Evolutionary conservation across 106 monocot genomes (phyloP), one percentile per base, ranked within the genome.

Genomic region (Apostasia ramifera): DNA sequence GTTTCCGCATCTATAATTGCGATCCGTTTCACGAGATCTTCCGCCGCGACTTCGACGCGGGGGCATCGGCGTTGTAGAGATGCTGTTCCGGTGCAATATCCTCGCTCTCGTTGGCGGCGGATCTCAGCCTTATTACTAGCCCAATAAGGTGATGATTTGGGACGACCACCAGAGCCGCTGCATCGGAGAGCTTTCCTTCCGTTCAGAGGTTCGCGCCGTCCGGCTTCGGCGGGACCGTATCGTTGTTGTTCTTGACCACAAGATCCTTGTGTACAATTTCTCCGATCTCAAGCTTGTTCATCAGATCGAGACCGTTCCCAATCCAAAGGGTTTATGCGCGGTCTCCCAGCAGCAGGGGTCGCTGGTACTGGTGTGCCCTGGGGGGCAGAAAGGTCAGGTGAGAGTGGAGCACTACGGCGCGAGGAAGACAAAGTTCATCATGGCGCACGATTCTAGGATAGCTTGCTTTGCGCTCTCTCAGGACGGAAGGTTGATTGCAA

Each of bases 111-210:
- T 98, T 14, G 97, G 97, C n/a, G 97, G 97, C 9, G 97, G 97
- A 1, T 67, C 75, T 4, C 70, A 63, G n/a, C 92, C 97, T 5
- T 71, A 86, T 66, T 93, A 85, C 67, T 81, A 87, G 13, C 92
- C 90, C 38, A 93, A 78, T 52, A 92, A 93, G 69, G 97, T 98
- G 76, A 98, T 98, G 97, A 98, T 98, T 70, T 98, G 97, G 97
- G 97, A 98, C 76, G 97, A 98, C 71, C 92, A 98, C 71, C 97
- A 98, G 84, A 84, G 82, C 72, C 81, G 97, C 2, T 98, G 97
- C 79, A 98, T 98, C 56, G 97, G 97, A 48, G 97, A 98, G 78
- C 85, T 98, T 47, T 98, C 97, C 2, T 98, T 98, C 78, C 84
- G 92, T 3, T 89, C 97, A 0, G 89, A 92, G 66, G 97, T 98